Conservation (phyloP, 345 rosid species). For the Rubroshorea leprosula region DNA sequence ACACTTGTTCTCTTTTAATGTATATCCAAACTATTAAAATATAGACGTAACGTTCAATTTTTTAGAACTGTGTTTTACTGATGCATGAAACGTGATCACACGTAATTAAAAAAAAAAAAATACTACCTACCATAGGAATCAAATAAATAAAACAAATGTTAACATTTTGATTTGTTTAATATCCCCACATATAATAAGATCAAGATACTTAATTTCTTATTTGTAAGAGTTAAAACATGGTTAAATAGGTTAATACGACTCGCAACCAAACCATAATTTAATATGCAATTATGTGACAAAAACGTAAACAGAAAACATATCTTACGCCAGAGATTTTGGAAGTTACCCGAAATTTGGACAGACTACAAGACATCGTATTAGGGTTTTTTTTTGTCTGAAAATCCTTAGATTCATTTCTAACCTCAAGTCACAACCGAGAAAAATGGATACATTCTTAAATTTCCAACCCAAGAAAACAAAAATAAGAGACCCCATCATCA, state of each 20-base stretch:
- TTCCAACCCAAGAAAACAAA: neutral
- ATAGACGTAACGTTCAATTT: too few relatives aligned
- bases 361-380: neutral
- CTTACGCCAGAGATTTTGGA: neutral
- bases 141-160: neutral
- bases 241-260: neutral
- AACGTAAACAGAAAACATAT: too few relatives aligned
- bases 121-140: too few relatives aligned
- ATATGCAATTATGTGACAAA: neutral
- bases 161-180: neutral
- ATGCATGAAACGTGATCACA: too few relatives aligned
- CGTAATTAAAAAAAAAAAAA: too few relatives aligned
- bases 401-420: too few relatives aligned
- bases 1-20: too few relatives aligned
- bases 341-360: neutral
- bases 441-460: slow-evolving; percentile 1
- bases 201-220: neutral
- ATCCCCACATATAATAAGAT: neutral
- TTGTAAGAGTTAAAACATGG: neutral
- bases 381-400: neutral
- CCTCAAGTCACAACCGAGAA: slow-evolving; percentile 2
- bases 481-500: neutral
- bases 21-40: too few relatives aligned
- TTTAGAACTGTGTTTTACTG: too few relatives aligned
- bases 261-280: neutral